Evolutionary conservation across 2,329 filamentous ascomycete species (phyloP).

Genomic region (Epichloe coenophiala): DNA sequence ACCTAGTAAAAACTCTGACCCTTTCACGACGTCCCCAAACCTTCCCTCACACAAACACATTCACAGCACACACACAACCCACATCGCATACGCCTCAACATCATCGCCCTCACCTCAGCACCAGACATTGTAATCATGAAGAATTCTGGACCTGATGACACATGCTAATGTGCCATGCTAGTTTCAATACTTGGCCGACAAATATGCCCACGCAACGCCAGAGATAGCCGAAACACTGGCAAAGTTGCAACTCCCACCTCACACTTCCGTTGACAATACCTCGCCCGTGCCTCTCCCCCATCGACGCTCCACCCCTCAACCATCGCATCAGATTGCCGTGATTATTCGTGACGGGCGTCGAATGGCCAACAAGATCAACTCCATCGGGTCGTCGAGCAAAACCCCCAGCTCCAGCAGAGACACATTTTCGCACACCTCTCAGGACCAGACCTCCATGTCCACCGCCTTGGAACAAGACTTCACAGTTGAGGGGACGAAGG

Average conservation of each 20-base stretch:
- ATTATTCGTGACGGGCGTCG: slow-evolving; percentile 51
- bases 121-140: not conserved
- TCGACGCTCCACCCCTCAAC: slow-evolving; percentile 28
- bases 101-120: not conserved
- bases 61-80: not conserved
- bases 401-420: slow-evolving; percentile 35
- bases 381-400: slow-evolving; percentile 36
- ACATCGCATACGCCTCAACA: not conserved
- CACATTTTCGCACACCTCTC: slow-evolving; percentile 30
- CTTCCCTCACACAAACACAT: not conserved
- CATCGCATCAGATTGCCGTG: slow-evolving; percentile 43
- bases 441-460: slow-evolving; percentile 42
- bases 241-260: slow-evolving; percentile 51
- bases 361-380: slow-evolving; percentile 39
- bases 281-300: slow-evolving; percentile 39
- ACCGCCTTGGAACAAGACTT: slow-evolving; percentile 77
- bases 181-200: slow-evolving; percentile 54
- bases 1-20: slow-evolving; percentile 19
- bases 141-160: not conserved
- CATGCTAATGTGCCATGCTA: slow-evolving; percentile 20
- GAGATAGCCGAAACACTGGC: slow-evolving; percentile 54
- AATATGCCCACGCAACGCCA: slow-evolving; percentile 50
- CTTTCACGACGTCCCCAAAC: slow-evolving; percentile 9
- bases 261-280: slow-evolving; percentile 33
- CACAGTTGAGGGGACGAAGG: slow-evolving; percentile 65